These are phyloP conservation scores for Podospora conica DNA, from an alignment of 495 filamentous ascomycete genomes.

Conservation along the genomic window DNA sequence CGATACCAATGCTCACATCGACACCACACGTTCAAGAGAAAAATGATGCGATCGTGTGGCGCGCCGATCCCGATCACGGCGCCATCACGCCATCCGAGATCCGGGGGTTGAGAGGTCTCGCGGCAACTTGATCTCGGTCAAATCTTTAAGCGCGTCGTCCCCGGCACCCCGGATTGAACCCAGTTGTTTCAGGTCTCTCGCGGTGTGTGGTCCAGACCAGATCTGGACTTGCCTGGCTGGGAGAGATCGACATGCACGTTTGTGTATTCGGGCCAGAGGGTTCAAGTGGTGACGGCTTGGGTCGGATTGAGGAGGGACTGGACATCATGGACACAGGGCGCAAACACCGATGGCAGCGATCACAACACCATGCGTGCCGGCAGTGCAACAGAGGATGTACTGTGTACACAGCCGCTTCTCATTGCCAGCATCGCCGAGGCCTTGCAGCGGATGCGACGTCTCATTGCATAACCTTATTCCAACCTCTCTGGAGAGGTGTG, in stretches of 20 bases:
- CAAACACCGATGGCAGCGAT: background rate
- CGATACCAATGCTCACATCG: background rate
- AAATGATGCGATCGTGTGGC: background rate
- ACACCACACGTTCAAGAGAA: background rate
- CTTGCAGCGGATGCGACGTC: background rate
- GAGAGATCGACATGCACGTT: background rate
- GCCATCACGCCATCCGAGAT: background rate
- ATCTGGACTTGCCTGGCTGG: background rate
- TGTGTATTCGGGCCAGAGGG: background rate
- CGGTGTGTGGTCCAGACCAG: background rate
- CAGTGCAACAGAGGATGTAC: too few species aligned
- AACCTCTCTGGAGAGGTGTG: background rate
- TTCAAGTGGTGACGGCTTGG: background rate
- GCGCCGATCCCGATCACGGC: background rate
- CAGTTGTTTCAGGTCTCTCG: background rate
- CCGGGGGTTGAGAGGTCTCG: background rate
- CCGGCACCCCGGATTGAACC: background rate
- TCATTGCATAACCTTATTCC: background rate
- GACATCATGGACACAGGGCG: background rate
- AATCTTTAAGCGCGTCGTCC: background rate
- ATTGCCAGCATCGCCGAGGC: background rate
- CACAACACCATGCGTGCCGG: background rate
- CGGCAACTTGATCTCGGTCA: background rate
- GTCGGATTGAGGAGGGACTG: background rate
- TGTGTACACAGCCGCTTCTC: background rate